A percentile compares a stretch with the other conserved stretches of the same genome.
These are phyloP conservation scores for Salix caprea DNA, from an alignment of 345 rosid genomes.

Conservation along the genomic window DNA sequence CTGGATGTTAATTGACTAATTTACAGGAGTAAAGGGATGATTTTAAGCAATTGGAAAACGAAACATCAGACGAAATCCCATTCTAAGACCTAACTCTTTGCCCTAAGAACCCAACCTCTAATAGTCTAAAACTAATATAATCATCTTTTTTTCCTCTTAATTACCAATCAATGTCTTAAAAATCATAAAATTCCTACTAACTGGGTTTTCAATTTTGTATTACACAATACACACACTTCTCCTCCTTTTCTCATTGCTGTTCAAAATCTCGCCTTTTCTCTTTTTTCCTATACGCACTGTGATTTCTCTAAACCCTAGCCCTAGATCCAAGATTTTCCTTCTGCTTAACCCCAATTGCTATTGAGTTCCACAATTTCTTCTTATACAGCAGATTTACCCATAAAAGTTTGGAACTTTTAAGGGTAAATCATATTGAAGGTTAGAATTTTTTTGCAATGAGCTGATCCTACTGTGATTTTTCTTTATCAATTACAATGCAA, in stretches of 20 bases:
- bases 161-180: too few species aligned
- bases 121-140: too few species aligned
- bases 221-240: too few species aligned
- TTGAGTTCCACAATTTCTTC: too few species aligned
- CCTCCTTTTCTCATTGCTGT: not conserved
- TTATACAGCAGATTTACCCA: not conserved
- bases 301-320: not conserved
- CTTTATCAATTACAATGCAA: constrained; percentile 28
- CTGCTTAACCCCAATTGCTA: not conserved
- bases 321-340: not conserved
- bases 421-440: too few species aligned
- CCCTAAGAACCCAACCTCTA: too few species aligned
- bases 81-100: not conserved
- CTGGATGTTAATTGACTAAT: not conserved
- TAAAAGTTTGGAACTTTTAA: not conserved
- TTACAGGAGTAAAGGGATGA: too few species aligned
- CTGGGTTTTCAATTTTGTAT: too few species aligned
- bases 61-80: too few species aligned
- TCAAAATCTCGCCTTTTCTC: not conserved
- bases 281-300: not conserved
- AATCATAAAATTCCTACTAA: too few species aligned
- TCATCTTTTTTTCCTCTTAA: too few species aligned
- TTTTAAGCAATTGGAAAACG: too few species aligned
- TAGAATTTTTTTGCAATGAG: not conserved
- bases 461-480: not conserved